Conservation (phyloP, 768 basidiomycete species). For the Tephrocybe sp. region DNA sequence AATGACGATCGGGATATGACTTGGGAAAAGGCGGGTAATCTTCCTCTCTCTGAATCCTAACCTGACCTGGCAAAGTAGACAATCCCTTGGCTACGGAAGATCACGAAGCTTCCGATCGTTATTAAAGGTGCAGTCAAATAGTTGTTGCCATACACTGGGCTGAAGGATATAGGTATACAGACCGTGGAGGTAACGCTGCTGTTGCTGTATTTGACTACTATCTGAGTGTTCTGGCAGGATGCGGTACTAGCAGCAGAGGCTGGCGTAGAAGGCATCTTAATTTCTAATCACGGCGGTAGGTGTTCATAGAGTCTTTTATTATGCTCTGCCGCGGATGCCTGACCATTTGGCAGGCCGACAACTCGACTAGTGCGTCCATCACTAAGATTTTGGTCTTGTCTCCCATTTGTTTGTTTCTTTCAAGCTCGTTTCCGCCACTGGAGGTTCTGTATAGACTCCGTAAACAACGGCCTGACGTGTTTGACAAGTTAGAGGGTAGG, state of each 20-base stretch:
- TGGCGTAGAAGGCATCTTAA: constrained; percentile 83
- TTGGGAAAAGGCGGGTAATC: constrained; percentile 57
- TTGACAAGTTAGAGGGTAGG: constrained; percentile 68
- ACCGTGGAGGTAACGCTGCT: constrained; percentile 58
- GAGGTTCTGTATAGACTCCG: constrained; percentile 78
- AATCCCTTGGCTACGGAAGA: constrained; percentile 72
- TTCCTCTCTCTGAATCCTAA: not conserved
- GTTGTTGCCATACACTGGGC: not conserved
- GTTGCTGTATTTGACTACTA: constrained; percentile 3
- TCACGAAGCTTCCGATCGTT: constrained; percentile 70
- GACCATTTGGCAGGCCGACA: constrained; percentile 56
- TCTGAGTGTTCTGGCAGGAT: constrained; percentile 50
- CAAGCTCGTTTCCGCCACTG: constrained; percentile 72
- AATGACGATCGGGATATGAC: constrained; percentile 77
- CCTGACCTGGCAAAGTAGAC: constrained; percentile 42
- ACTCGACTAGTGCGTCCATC: constrained; percentile 65
- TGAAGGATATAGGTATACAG: constrained; percentile 54
- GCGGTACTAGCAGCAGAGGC: constrained; percentile 81
- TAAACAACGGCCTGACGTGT: constrained; percentile 71
- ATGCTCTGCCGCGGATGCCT: not conserved
- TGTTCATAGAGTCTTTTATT: constrained; percentile 8
- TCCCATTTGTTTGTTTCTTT: constrained; percentile 15
- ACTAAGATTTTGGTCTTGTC: too few relatives aligned
- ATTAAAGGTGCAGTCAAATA: constrained; percentile 56
- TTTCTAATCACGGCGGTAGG: constrained; percentile 90